phyloP scores from a whole-genome alignment of 2,329 filamentous ascomycete species.

The Cytospora schulzeri region DNA sequence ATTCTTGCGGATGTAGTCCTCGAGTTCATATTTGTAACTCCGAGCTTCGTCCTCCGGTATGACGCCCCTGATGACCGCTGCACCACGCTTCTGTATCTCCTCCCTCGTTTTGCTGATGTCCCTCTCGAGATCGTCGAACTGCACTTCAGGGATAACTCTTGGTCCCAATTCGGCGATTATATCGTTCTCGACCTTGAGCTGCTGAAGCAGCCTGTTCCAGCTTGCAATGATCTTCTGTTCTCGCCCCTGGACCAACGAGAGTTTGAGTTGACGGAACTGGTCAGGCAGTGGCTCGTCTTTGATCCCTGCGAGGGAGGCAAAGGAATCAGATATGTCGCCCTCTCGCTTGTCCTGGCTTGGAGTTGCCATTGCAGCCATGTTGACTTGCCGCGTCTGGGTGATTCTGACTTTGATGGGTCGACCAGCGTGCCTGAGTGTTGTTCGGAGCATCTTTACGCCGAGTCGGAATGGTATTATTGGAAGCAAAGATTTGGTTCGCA shows the following conservation, averaged over 20 bases:
- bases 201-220: constrained; percentile 51
- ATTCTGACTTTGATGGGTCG: not conserved
- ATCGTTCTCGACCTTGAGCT: constrained; percentile 51
- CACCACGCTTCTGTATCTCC: constrained; percentile 63
- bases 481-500: no score
- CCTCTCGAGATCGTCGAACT: constrained; percentile 48
- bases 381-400: constrained; percentile 1
- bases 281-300: constrained; percentile 51
- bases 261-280: constrained; percentile 59
- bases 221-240: constrained; percentile 50
- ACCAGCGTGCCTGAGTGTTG: not conserved
- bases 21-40: constrained; percentile 64
- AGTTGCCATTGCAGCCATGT: constrained; percentile 29
- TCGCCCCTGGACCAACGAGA: constrained; percentile 51
- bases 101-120: constrained; percentile 41
- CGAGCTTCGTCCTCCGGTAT: constrained; percentile 64
- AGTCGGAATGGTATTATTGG: no score
- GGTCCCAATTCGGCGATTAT: constrained; percentile 48
- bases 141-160: constrained; percentile 54
- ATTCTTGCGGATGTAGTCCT: constrained; percentile 67
- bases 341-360: constrained; percentile 47
- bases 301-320: constrained; percentile 58
- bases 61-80: constrained; percentile 66
- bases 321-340: constrained; percentile 65
- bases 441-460: not conserved